Percentiles rank a stretch among this genome's conserved stretches.
These are phyloP conservation scores for Cordyceps cicadae DNA, from an alignment of 2,329 filamentous ascomycete genomes.

Conservation along the genomic window DNA sequence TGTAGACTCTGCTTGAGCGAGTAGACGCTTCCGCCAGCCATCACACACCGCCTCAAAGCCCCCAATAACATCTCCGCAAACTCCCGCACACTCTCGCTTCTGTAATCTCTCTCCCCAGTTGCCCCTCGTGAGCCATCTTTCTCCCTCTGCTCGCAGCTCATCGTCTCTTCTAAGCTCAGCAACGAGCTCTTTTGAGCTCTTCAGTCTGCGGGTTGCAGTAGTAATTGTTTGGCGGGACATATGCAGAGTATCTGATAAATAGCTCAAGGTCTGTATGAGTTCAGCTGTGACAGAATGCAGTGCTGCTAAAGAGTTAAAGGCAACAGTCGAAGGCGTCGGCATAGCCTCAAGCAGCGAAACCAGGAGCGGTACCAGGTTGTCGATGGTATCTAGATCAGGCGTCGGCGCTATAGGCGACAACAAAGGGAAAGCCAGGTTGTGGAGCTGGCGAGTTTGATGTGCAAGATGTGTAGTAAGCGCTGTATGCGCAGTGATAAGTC, in stretches of 20 bases:
- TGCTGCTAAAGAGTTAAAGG: slow-evolving; percentile 57
- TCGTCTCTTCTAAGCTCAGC: slow-evolving; percentile 77
- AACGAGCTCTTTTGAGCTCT: slow-evolving; percentile 76
- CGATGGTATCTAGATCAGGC: slow-evolving; percentile 56
- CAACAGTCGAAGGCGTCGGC: slow-evolving; percentile 54
- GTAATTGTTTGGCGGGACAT: slow-evolving; percentile 87
- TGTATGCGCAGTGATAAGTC: slow-evolving; percentile 66
- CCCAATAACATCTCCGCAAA: slow-evolving; percentile 80
- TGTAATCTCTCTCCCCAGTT: slow-evolving; percentile 74
- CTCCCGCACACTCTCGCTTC: slow-evolving; percentile 70
- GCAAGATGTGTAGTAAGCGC: slow-evolving; percentile 66
- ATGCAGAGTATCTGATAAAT: slow-evolving; percentile 83
- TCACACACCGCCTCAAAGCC: slow-evolving; percentile 91
- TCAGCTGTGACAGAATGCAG: slow-evolving; percentile 65
- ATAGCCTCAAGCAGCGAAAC: slow-evolving; percentile 56
- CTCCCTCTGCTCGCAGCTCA: slow-evolving; percentile 73
- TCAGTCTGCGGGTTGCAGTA: slow-evolving; percentile 69
- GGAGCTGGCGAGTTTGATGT: slow-evolving; percentile 67
- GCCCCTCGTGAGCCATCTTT: slow-evolving; percentile 70
- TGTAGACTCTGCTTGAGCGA: slow-evolving; percentile 52
- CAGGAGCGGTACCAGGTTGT: slow-evolving; percentile 61
- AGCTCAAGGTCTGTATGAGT: slow-evolving; percentile 70
- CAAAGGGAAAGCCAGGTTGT: slow-evolving; percentile 62
- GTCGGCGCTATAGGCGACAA: slow-evolving; percentile 60
- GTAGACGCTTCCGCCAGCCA: slow-evolving; percentile 68